Percentiles rank a stretch among this genome's conserved stretches.
phyloP scores from a whole-genome alignment of 441 rosid genomes.

The Populus hybrid region DNA sequence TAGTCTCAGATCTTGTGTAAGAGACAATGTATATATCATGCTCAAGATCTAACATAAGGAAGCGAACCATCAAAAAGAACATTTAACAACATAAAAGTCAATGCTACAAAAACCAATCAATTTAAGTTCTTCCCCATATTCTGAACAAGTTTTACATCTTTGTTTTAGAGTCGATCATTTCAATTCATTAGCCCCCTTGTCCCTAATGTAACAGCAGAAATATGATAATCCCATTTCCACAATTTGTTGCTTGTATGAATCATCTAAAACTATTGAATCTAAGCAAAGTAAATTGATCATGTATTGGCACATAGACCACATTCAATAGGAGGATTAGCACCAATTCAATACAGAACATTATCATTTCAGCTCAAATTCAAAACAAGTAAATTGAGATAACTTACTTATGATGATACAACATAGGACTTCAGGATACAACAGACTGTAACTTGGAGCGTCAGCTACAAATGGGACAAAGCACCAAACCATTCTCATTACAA shows the following conservation, averaged over 20 bases:
- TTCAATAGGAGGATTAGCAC: neutral
- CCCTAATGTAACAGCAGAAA: neutral
- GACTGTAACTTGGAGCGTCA: slow-evolving; percentile 22
- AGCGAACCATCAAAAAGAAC: neutral
- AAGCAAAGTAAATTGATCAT: neutral
- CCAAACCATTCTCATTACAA: slow-evolving; percentile 86
- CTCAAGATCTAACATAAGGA: neutral
- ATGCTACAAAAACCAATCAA: neutral
- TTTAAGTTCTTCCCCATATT: neutral
- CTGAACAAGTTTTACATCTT: neutral
- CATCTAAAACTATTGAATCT: neutral
- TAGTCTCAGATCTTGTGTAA: too few species aligned
- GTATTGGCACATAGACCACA: neutral
- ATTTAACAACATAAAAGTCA: neutral
- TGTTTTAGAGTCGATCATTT: neutral
- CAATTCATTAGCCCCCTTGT: neutral
- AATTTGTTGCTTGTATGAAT: neutral
- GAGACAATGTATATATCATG: neutral
- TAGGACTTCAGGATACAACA: neutral
- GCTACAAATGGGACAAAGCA: slow-evolving; percentile 80
- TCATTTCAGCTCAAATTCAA: slow-evolving; percentile 3
- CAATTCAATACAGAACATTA: neutral
- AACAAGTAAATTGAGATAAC: slow-evolving; percentile 18
- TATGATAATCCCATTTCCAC: neutral
- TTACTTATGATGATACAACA: slow-evolving; percentile 11